phyloP scores from a whole-genome alignment of 1,284 basidiomycete genomes.

The Malassezia obtusa region DNA sequence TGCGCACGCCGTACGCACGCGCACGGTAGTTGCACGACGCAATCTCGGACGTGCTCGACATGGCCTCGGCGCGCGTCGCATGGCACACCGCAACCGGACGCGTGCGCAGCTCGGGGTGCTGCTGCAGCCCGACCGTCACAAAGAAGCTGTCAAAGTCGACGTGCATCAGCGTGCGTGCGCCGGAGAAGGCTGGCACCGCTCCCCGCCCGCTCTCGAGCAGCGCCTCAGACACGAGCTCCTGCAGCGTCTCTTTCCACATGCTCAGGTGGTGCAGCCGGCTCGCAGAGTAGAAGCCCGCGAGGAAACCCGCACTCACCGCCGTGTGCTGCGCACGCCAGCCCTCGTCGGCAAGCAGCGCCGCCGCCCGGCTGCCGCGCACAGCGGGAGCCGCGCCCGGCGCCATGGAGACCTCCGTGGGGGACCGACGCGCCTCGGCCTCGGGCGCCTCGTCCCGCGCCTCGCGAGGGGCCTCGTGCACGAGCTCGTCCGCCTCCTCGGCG shows the following conservation, averaged over 20 bases:
- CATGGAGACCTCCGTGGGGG: neutral
- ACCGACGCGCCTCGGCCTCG: neutral
- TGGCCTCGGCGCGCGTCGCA: constrained; percentile 50
- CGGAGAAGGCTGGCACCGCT: constrained; percentile 51
- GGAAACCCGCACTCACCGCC: constrained; percentile 69
- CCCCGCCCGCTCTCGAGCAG: constrained; percentile 60
- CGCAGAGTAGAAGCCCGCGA: constrained; percentile 80
- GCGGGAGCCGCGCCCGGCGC: too few species aligned
- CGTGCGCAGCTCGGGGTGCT: constrained; percentile 27
- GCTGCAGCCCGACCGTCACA: constrained; percentile 52
- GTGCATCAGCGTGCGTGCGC: constrained; percentile 46
- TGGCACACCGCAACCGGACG: constrained; percentile 88
- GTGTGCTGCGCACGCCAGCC: constrained; percentile 77
- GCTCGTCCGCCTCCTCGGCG: too few species aligned
- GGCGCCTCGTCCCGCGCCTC: too few species aligned
- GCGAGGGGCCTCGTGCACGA: too few species aligned
- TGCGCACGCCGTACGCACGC: constrained; percentile 71
- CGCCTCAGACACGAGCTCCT: constrained; percentile 59
- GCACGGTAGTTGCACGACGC: constrained; percentile 92
- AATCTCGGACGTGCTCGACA: constrained; percentile 57
- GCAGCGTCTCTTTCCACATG: constrained; percentile 83
- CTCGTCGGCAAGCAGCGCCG: constrained; percentile 9
- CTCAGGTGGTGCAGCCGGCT: constrained; percentile 83
- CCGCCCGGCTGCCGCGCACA: too few species aligned
- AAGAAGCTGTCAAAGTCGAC: constrained; percentile 84